These are phyloP conservation scores for Metschnikowia santaceciliae DNA, from an alignment of 805 yeast genomes.

Conservation along the genomic window DNA sequence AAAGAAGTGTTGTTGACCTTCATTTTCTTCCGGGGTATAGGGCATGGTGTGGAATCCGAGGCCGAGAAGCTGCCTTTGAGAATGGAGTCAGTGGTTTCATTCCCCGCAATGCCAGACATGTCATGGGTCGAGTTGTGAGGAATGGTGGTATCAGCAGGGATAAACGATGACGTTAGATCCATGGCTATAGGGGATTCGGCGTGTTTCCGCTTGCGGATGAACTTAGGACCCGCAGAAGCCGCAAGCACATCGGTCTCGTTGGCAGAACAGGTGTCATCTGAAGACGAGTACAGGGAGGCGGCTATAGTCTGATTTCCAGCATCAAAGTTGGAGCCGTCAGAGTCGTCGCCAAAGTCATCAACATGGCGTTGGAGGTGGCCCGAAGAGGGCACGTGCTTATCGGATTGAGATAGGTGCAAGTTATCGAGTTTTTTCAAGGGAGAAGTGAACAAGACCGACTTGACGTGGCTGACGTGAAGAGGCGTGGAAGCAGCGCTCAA, in stretches of 20 bases:
- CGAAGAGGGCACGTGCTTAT: background rate
- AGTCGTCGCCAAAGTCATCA: conserved; percentile 6
- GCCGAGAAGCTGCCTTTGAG: conserved; percentile 27
- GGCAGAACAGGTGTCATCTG: conserved; percentile 9
- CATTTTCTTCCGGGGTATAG: conserved; percentile 36
- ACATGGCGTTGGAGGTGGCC: background rate
- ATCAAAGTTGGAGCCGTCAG: conserved; percentile 6
- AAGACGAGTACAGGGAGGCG: conserved; percentile 12
- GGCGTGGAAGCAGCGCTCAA: conserved; percentile 25
- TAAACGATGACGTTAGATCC: conserved; percentile 22
- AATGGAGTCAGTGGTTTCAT: conserved; percentile 13
- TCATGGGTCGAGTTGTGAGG: conserved; percentile 11
- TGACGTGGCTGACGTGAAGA: conserved; percentile 13
- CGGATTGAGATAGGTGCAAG: conserved; percentile 21
- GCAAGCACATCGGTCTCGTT: conserved; percentile 7
- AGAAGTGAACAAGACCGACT: conserved; percentile 23
- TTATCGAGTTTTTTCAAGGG: conserved; percentile 35
- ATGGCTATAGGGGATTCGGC: conserved; percentile 25
- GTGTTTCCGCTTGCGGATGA: conserved; percentile 25
- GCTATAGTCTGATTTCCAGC: conserved; percentile 28
- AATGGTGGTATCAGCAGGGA: conserved; percentile 5
- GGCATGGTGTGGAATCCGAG: conserved; percentile 45
- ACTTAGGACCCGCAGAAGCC: conserved; percentile 19
- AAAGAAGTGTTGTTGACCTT: conserved; percentile 21
- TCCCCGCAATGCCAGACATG: conserved; percentile 18